A percentile compares a stretch with the other conserved stretches of the same genome.
Evolutionary conservation across 495 filamentous ascomycete species (phyloP).

Genomic region (Umbilicaria muhlenbergii): DNA sequence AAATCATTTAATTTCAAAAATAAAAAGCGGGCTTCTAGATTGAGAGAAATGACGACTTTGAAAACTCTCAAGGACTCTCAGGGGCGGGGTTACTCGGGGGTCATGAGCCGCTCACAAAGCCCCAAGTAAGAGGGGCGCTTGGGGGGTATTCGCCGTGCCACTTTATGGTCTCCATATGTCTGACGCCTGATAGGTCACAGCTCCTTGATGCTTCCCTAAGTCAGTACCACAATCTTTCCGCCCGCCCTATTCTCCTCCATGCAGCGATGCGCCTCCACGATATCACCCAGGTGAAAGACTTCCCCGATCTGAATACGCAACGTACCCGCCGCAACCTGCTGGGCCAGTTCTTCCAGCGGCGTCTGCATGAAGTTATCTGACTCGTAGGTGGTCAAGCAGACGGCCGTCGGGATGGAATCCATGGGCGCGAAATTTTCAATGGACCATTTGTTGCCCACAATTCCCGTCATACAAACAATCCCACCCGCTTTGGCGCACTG

Average conservation of each 20-base stretch:
- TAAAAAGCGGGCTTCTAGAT: no score
- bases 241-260: conserved; percentile 25
- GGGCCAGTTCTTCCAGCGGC: conserved; percentile 29
- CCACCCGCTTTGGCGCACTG: conserved; percentile 23
- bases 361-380: conserved; percentile 31
- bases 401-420: conserved; percentile 26
- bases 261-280: conserved; percentile 28
- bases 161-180: no score
- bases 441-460: conserved; percentile 33
- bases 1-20: no score
- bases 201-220: background rate
- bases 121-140: no score
- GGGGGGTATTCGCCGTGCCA: no score
- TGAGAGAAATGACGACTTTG: no score
- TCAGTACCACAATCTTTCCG: conserved; percentile 25
- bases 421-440: conserved; percentile 30
- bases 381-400: conserved; percentile 28
- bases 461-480: conserved; percentile 33
- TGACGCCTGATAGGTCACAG: no score
- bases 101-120: no score
- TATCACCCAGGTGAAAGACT: conserved; percentile 33
- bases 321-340: conserved; percentile 21
- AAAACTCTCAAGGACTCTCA: no score
- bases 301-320: conserved; percentile 28
- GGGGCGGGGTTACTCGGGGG: no score